These are phyloP conservation scores for Nannizziopsis barbatae DNA, from an alignment of 2,329 filamentous ascomycete genomes.

Conservation along the genomic window DNA sequence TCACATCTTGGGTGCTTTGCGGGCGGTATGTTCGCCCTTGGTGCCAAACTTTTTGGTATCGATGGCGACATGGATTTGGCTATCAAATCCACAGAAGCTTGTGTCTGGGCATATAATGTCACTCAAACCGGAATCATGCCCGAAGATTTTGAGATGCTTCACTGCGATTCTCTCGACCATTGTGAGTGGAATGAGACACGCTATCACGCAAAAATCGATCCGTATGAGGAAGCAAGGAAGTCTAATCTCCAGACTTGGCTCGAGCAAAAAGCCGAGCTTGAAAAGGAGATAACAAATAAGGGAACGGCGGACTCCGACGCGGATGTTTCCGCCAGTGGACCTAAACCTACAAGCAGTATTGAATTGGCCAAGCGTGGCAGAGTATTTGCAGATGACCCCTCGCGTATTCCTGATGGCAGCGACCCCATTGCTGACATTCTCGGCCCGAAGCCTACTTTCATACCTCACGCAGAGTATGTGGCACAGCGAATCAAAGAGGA, in stretches of 20 bases:
- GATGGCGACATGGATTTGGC: conserved; percentile 41
- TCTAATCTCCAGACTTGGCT: conserved; percentile 6
- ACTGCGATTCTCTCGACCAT: conserved; percentile 25
- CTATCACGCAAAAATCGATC: conserved; percentile 15
- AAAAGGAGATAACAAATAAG: conserved; percentile 36
- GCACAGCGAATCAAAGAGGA: conserved; percentile 32
- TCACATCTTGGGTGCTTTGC: conserved; percentile 46
- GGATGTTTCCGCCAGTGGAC: background rate
- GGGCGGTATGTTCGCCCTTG: conserved; percentile 47
- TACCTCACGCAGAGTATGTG: conserved; percentile 33
- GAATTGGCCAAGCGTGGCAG: conserved; percentile 6
- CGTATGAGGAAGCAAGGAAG: conserved; percentile 12
- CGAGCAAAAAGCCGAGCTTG: conserved; percentile 22
- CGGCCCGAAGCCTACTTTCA: conserved; percentile 17
- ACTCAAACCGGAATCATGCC: conserved; percentile 46
- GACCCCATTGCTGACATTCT: conserved; percentile 9
- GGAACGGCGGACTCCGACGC: conserved; percentile 25
- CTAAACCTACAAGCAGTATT: conserved; percentile 10
- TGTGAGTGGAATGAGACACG: conserved; percentile 17
- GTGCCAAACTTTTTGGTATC: conserved; percentile 42
- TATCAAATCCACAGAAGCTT: conserved; percentile 43
- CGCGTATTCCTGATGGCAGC: background rate
- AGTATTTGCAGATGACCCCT: conserved; percentile 4
- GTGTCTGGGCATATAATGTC: conserved; percentile 44
- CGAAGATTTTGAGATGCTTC: conserved; percentile 35